A percentile compares a stretch with the other conserved stretches of the same genome.
Conservation (phyloP, 805 yeast species). For the Saturnispora ahearnii region DNA sequence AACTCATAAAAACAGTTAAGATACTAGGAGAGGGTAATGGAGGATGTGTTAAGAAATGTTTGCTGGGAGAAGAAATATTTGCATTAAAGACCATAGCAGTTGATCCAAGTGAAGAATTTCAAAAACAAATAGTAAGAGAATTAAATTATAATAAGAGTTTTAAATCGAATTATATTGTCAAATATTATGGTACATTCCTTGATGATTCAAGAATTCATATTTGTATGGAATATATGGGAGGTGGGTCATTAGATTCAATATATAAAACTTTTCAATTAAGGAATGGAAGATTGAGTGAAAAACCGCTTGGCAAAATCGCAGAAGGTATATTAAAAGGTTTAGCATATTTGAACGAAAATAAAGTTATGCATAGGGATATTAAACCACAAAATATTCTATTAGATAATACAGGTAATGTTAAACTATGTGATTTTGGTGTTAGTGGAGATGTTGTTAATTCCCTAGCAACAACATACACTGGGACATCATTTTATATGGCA, state of each 20-base stretch:
- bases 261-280: conserved; percentile 64
- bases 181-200: conserved; percentile 86
- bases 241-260: conserved; percentile 83
- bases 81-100: conserved; percentile 73
- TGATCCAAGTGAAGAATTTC: conserved; percentile 77
- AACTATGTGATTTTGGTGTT: conserved; percentile 95
- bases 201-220: conserved; percentile 77
- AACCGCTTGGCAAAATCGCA: conserved; percentile 84
- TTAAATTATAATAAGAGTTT: conserved; percentile 80
- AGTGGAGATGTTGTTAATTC: conserved; percentile 95
- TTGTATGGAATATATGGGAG: conserved; percentile 97
- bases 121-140: conserved; percentile 85
- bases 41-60: conserved; percentile 80
- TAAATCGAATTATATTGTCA: conserved; percentile 75
- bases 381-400: conserved; percentile 90
- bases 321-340: conserved; percentile 78
- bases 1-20: conserved; percentile 58
- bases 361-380: conserved; percentile 90
- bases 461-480: conserved; percentile 92
- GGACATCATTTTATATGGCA: conserved; percentile 97
- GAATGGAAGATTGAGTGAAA: conserved; percentile 87
- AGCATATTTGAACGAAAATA: conserved; percentile 77
- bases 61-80: conserved; percentile 51
- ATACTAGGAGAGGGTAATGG: conserved; percentile 91
- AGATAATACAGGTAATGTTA: conserved; percentile 70